These are phyloP conservation scores for Tylopilus rubrobrunneus DNA, from an alignment of 768 basidiomycete genomes.

Conservation along the genomic window DNA sequence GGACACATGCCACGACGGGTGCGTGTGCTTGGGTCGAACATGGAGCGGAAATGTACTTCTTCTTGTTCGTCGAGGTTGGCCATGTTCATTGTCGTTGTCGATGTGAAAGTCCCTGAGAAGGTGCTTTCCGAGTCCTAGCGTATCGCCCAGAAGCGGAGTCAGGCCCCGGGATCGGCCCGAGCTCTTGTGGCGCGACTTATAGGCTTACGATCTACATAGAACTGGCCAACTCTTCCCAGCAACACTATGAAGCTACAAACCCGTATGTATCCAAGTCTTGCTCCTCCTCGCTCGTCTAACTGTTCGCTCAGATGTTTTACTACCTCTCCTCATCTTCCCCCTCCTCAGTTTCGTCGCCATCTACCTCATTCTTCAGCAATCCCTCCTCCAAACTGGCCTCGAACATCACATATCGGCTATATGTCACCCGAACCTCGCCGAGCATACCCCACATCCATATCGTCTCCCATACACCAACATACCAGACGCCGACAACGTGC, in stretches of 20 bases:
- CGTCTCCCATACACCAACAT: constrained; percentile 39
- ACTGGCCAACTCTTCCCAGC: background rate
- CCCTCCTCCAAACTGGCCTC: constrained; percentile 12
- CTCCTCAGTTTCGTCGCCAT: constrained; percentile 9
- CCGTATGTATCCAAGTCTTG: background rate
- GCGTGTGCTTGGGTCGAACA: constrained; percentile 60
- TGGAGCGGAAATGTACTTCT: constrained; percentile 31
- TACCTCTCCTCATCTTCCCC: constrained; percentile 21
- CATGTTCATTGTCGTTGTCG: background rate
- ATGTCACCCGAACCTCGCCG: constrained; percentile 27
- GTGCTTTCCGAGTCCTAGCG: no score
- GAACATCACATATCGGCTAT: constrained; percentile 22
- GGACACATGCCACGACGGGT: constrained; percentile 74
- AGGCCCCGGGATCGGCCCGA: no score
- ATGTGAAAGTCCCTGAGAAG: no score
- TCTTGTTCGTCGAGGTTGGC: constrained; percentile 8
- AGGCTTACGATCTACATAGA: no score
- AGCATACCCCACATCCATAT: constrained; percentile 23
- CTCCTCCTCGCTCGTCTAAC: background rate
- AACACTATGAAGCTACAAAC: constrained; percentile 4
- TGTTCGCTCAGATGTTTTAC: constrained; percentile 6
- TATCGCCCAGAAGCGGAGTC: no score
- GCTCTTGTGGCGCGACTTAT: no score
- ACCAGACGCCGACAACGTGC: constrained; percentile 30
- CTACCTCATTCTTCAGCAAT: constrained; percentile 12